These are phyloP conservation scores for Pythium utonaiense DNA, from an alignment of 352 stramenopile genomes.

Conservation along the genomic window DNA sequence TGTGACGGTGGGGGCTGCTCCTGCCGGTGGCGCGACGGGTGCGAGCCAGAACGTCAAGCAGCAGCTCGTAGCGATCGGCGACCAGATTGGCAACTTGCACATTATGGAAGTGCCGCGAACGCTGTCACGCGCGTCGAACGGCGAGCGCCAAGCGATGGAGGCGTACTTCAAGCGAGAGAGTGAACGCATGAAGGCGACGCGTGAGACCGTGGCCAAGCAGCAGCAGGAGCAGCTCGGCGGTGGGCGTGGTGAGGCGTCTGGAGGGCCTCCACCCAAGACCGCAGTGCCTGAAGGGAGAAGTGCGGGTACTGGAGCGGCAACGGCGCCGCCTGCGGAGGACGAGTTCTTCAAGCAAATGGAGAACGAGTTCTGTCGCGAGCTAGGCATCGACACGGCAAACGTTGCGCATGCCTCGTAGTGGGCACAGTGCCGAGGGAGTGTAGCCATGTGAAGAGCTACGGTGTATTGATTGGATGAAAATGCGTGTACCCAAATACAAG, in stretches of 20 bases:
- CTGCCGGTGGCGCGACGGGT: slow-evolving; percentile 5
- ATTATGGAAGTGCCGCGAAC: slow-evolving; percentile 91
- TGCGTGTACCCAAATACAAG: background rate
- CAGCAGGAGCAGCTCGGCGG: slow-evolving; percentile 9
- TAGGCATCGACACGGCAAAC: slow-evolving; percentile 42
- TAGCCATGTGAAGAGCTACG: slow-evolving; percentile 8
- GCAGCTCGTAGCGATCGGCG: slow-evolving; percentile 89
- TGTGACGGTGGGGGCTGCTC: background rate
- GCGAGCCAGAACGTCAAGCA: slow-evolving; percentile 60
- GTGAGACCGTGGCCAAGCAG: slow-evolving; percentile 19
- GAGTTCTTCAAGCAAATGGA: slow-evolving; percentile 80
- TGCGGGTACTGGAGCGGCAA: background rate
- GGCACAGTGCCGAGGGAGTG: slow-evolving; percentile 1
- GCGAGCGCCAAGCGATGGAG: slow-evolving; percentile 80
- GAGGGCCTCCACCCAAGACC: slow-evolving; percentile 21
- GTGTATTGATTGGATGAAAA: slow-evolving; percentile 6
- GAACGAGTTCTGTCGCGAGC: slow-evolving; percentile 68
- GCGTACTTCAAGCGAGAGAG: slow-evolving; percentile 90
- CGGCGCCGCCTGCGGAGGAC: slow-evolving; percentile 31
- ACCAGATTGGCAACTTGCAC: slow-evolving; percentile 91
- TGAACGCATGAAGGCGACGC: slow-evolving; percentile 54
- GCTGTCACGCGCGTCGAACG: slow-evolving; percentile 73
- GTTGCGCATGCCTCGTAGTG: slow-evolving; percentile 1
- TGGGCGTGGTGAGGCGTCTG: slow-evolving; percentile 10
- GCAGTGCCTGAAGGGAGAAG: slow-evolving; percentile 8